Evolutionary conservation across 495 filamentous ascomycete species (phyloP).

Genomic region (Cladorrhinum samala): DNA sequence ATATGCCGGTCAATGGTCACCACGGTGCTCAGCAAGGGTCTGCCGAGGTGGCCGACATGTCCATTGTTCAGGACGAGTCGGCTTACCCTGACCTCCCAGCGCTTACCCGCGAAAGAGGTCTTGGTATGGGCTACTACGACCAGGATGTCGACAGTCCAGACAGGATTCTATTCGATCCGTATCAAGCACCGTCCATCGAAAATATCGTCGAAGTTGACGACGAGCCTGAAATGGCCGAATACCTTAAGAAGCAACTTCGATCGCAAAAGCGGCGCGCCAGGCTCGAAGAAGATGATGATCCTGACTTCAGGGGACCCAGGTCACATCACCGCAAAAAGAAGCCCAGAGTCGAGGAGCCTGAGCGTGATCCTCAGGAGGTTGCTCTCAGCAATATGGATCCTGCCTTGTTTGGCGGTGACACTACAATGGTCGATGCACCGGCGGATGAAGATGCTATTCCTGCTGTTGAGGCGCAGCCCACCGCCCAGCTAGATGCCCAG

Average conservation of each 20-base stretch:
- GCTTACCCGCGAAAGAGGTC: conserved; percentile 39
- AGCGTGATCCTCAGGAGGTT: conserved; percentile 19
- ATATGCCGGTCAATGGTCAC: conserved; percentile 1
- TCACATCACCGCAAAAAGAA: conserved; percentile 35
- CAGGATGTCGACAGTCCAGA: conserved; percentile 44
- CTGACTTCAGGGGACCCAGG: conserved; percentile 36
- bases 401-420: conserved; percentile 24
- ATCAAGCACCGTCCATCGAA: conserved; percentile 39
- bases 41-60: conserved; percentile 25
- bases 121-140: conserved; percentile 51
- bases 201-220: conserved; percentile 25
- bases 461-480: not conserved
- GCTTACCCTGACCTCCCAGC: conserved; percentile 44
- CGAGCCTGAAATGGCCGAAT: conserved; percentile 40
- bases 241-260: conserved; percentile 42
- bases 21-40: conserved; percentile 8
- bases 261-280: conserved; percentile 40
- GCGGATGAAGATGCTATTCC: conserved; percentile 4
- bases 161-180: conserved; percentile 45
- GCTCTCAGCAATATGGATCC: conserved; percentile 36
- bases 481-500: no score
- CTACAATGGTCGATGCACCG: conserved; percentile 16
- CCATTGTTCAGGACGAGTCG: conserved; percentile 30
- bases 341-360: conserved; percentile 10
- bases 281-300: conserved; percentile 41